Evolutionary conservation across 176 grass and related monocot species (phyloP).

Genomic region (Chrysopogon serrulatus): DNA sequence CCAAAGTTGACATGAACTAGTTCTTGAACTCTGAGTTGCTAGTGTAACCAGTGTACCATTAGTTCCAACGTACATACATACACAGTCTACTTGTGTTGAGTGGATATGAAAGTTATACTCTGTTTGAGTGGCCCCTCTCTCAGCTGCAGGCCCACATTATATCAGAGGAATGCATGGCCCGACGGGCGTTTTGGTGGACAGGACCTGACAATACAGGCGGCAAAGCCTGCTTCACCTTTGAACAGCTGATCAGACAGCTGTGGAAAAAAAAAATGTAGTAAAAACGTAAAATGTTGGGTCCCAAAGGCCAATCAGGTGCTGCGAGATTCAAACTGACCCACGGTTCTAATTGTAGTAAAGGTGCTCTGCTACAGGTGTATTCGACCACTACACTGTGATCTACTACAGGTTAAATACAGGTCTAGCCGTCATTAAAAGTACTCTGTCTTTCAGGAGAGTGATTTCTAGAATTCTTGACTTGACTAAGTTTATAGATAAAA

Average conservation of each 20-base stretch:
- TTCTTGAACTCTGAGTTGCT: background rate
- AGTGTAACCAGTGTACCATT: background rate
- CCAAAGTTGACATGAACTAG: background rate
- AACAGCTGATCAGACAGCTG: background rate
- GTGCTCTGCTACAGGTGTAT: background rate
- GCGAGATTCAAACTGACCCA: background rate
- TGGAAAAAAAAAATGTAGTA: too few species aligned
- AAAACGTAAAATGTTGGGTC: background rate
- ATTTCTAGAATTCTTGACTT: too few species aligned
- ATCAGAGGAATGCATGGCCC: background rate
- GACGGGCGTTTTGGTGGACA: slow-evolving; percentile 6
- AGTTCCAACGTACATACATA: background rate
- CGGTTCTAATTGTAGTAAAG: background rate
- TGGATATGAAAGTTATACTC: background rate
- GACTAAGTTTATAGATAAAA: too few species aligned
- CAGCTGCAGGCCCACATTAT: background rate
- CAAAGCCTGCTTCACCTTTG: slow-evolving; percentile 25
- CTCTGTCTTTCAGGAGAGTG: too few species aligned
- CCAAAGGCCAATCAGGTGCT: background rate
- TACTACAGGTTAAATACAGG: too few species aligned
- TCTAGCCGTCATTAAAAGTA: background rate
- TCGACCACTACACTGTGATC: background rate
- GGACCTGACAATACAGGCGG: slow-evolving; percentile 23
- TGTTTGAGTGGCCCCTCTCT: background rate
- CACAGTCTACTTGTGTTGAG: background rate